phyloP scores from a whole-genome alignment of 257 asterid genomes.

The Nicotiana paniculata region DNA sequence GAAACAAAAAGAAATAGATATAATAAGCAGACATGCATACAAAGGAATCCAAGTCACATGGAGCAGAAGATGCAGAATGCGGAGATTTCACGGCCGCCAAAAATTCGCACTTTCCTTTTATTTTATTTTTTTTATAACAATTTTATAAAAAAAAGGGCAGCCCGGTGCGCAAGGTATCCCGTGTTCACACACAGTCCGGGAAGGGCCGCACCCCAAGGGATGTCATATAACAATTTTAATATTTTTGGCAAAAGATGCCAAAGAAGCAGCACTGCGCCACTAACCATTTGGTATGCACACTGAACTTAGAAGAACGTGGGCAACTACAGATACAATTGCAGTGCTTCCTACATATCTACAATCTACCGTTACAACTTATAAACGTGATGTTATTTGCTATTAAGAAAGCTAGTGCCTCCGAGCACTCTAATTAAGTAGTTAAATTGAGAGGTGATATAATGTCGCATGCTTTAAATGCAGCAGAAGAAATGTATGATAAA shows the following conservation, averaged over 20 bases:
- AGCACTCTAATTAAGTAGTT: not conserved
- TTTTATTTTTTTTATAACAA: not conserved
- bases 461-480: not conserved
- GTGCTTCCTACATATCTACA: not conserved
- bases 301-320: not conserved
- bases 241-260: not conserved
- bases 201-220: no score
- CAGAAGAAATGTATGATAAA: not conserved
- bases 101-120: not conserved
- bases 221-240: not conserved
- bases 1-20: conserved; percentile 10
- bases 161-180: no score
- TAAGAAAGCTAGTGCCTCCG: not conserved
- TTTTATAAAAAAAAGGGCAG: not conserved
- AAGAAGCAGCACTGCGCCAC: not conserved
- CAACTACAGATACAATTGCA: not conserved
- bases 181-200: no score
- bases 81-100: not conserved
- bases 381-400: not conserved
- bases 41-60: not conserved
- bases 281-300: not conserved
- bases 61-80: not conserved
- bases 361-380: not conserved
- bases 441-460: not conserved
- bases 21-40: not conserved